These are phyloP conservation scores for Fusarium miscanthi DNA, from an alignment of 2,329 filamentous ascomycete genomes.

Conservation along the genomic window DNA sequence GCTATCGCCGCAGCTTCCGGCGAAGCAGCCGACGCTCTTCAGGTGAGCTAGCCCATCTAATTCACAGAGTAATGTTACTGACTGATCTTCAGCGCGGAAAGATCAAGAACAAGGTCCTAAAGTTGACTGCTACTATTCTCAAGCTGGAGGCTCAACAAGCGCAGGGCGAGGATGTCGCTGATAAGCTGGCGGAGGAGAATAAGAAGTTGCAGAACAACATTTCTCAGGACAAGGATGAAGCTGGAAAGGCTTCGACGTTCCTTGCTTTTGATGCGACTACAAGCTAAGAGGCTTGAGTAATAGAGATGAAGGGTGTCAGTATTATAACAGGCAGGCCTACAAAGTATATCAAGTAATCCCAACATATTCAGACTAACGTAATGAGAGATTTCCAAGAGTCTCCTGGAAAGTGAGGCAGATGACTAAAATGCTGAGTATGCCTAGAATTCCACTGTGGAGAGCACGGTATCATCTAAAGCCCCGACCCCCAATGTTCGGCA, in stretches of 20 bases:
- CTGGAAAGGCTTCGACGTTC: slow-evolving; percentile 58
- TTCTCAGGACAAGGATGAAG: slow-evolving; percentile 57
- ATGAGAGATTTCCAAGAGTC: too few relatives aligned
- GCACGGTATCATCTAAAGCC: neutral
- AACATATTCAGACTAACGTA: neutral
- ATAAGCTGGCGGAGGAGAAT: slow-evolving; percentile 58
- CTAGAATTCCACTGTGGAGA: neutral
- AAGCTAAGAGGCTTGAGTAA: neutral
- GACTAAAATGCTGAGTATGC: too few relatives aligned
- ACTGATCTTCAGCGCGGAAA: slow-evolving; percentile 65
- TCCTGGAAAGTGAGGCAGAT: rapidly evolving
- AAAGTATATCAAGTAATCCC: neutral
- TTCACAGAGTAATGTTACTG: too few relatives aligned
- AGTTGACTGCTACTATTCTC: slow-evolving; percentile 64
- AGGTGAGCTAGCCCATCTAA: too few relatives aligned
- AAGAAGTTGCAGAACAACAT: slow-evolving; percentile 67
- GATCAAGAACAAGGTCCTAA: slow-evolving; percentile 71
- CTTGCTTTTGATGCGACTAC: slow-evolving; percentile 39
- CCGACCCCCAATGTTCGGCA: neutral
- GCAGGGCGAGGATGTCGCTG: slow-evolving; percentile 60
- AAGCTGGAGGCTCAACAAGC: slow-evolving; percentile 62
- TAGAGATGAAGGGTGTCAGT: too few relatives aligned
- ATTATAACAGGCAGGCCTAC: neutral
- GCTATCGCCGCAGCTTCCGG: slow-evolving; percentile 62
- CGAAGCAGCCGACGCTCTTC: slow-evolving; percentile 59